phyloP scores from a whole-genome alignment of 176 grass and related monocot genomes.

The Zoysia pacifica region DNA sequence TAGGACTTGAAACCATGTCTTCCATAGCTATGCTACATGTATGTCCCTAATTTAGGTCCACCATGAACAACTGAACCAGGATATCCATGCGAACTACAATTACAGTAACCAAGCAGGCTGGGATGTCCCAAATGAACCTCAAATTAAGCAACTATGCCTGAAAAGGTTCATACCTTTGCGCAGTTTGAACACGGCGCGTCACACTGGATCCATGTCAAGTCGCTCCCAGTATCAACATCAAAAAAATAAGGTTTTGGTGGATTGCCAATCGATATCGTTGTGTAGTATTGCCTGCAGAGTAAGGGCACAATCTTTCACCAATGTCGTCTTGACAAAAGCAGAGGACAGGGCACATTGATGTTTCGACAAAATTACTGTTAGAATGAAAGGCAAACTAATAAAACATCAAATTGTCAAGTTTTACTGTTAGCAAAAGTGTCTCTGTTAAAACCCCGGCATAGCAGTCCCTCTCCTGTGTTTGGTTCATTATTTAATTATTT shows the following conservation, averaged over 20 bases:
- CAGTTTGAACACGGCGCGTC: constrained; percentile 79
- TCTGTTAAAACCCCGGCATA: neutral
- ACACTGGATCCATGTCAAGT: constrained; percentile 84
- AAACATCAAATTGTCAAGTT: constrained; percentile 18
- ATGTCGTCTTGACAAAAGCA: constrained; percentile 13
- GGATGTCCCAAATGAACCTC: constrained; percentile 12
- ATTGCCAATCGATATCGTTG: constrained; percentile 71
- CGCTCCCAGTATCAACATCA: constrained; percentile 84
- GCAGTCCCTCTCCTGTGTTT: neutral
- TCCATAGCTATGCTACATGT: constrained; percentile 1
- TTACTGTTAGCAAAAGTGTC: neutral
- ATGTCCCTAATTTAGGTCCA: neutral
- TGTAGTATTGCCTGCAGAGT: constrained; percentile 82
- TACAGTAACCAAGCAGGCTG: neutral
- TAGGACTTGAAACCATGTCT: neutral
- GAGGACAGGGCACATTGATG: neutral
- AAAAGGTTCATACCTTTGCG: constrained; percentile 57
- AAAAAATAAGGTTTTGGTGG: constrained; percentile 79
- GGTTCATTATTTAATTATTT: neutral
- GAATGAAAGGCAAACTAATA: neutral
- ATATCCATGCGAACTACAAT: neutral
- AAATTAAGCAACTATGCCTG: neutral
- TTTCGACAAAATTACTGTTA: neutral
- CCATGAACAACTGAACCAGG: neutral
- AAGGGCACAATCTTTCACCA: constrained; percentile 18